Evolutionary conservation across 768 basidiomycete species (phyloP), one percentile per base, ranked within the genome.

Genomic region (Phaeotremella skinneri): DNA sequence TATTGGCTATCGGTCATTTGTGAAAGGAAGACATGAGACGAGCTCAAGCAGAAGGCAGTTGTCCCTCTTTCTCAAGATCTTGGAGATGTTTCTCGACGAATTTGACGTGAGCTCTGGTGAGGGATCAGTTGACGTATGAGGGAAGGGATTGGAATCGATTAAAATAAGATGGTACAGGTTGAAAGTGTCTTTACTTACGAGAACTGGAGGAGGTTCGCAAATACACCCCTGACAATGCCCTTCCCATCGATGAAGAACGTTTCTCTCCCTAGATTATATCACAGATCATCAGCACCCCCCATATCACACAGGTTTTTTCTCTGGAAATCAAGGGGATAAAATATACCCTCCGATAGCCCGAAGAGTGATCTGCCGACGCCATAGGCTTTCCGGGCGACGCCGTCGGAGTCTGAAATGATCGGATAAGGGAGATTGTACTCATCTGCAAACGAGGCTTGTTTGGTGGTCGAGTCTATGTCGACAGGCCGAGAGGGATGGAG

Each of bases 211-310:
- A 59, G 43, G 23, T 67, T 66, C 47, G 53, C 61, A 16, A 32
- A 65, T n/a, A 72, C 81, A 31, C 73, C 88, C 85, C 82, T 81
- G 27, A 91, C 79, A 45, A 84, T 78, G 7, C 90, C 89, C 51
- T 85, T 81, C 50, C 78, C 80, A 71, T 90, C 88, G 59, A 91
- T 84, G 66, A 91, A 80, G 69, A 90, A 86, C 2, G 90, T 91
- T 31, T 84, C 82, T 13, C 90, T 82, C 3, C 76, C 78, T 78
- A 49, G 13, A 27, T 9, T n/a, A 16, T 27, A n/a, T 7, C 29
- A 45, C 23, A 16, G 37, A n/a, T 7, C 29, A 45, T 26, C 2
- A 56, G 21, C 2, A 29, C 7, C 37, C n/a, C n/a, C n/a, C n/a
- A n/a, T n/a, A n/a, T n/a, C n/a, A n/a, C n/a, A n/a, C n/a, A n/a